Evolutionary conservation across 2,329 filamentous ascomycete species (phyloP).

Genomic region (Trichophyton schoenleinii): DNA sequence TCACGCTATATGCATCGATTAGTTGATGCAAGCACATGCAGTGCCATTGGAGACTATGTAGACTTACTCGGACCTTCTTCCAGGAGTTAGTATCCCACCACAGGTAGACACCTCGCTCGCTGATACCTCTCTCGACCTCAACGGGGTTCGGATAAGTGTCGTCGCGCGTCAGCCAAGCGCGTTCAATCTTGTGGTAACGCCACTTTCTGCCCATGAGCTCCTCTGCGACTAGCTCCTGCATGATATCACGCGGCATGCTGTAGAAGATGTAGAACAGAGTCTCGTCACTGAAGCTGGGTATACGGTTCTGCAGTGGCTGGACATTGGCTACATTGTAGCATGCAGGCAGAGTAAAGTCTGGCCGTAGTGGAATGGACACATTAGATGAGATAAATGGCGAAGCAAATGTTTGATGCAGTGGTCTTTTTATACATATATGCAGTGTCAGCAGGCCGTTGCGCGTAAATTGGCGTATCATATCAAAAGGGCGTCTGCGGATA

Average conservation of each 20-base stretch:
- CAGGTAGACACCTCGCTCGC: constrained; percentile 40
- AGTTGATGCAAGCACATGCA: background rate
- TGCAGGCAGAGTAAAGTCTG: constrained; percentile 49
- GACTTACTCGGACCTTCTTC: constrained; percentile 38
- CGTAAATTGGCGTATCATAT: too few relatives aligned
- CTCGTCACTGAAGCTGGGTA: constrained; percentile 49
- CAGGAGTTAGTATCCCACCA: constrained; percentile 39
- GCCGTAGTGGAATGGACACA: constrained; percentile 47
- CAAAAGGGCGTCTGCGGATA: constrained; percentile 2
- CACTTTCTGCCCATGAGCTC: constrained; percentile 46
- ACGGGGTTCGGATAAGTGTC: constrained; percentile 36
- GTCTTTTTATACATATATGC: constrained; percentile 22
- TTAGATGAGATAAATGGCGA: constrained; percentile 49
- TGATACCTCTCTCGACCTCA: constrained; percentile 36
- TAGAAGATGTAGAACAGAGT: constrained; percentile 61
- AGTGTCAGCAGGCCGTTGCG: background rate
- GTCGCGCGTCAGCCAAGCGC: constrained; percentile 40
- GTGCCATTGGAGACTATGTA: background rate
- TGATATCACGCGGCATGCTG: constrained; percentile 51
- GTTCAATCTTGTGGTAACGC: constrained; percentile 41
- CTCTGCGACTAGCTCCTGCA: constrained; percentile 53
- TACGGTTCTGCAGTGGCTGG: constrained; percentile 46
- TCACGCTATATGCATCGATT: constrained; percentile 26
- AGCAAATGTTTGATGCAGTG: constrained; percentile 51
- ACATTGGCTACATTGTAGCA: constrained; percentile 57